Conservation (phyloP, 495 filamentous ascomycete species). For the Lophiostoma macrostomum region DNA sequence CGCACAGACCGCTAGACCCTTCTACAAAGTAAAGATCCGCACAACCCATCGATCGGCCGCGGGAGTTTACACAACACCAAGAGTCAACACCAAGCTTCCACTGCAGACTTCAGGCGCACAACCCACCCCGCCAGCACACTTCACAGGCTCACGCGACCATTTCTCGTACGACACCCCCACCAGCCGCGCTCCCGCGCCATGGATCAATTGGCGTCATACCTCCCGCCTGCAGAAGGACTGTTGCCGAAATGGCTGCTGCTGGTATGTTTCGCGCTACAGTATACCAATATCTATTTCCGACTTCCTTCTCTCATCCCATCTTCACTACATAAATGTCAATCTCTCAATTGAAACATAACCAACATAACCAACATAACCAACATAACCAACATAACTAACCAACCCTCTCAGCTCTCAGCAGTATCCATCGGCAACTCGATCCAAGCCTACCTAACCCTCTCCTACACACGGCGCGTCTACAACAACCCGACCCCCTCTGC, state of each 20-base stretch:
- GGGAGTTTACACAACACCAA: too few relatives aligned
- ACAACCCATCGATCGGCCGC: too few relatives aligned
- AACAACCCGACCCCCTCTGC: slow-evolving; percentile 32
- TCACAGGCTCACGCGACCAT: too few relatives aligned
- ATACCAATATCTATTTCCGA: background rate
- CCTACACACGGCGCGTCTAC: slow-evolving; percentile 77
- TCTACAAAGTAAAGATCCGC: too few relatives aligned
- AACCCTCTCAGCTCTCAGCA: slow-evolving; percentile 74
- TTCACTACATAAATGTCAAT: slow-evolving; percentile 5
- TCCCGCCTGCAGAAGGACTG: slow-evolving; percentile 51
- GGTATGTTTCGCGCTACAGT: slow-evolving; percentile 41
- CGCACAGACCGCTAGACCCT: too few relatives aligned
- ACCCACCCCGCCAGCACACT: too few relatives aligned
- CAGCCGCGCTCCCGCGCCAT: too few relatives aligned
- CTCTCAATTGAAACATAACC: slow-evolving; percentile 3
- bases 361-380: too few relatives aligned
- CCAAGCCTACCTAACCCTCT: slow-evolving; percentile 72
- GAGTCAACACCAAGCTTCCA: too few relatives aligned
- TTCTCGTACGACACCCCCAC: too few relatives aligned
- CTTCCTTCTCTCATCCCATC: background rate
- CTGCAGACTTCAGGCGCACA: too few relatives aligned
- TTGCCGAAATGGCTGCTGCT: slow-evolving; percentile 68
- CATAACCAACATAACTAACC: too few relatives aligned
- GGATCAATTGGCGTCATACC: slow-evolving; percentile 9
- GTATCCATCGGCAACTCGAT: slow-evolving; percentile 76